Evolutionary conservation across 2,329 filamentous ascomycete genomes (phyloP), one percentile per base, ranked within the genome.

Genomic region (Botryosphaeria agaves): DNA sequence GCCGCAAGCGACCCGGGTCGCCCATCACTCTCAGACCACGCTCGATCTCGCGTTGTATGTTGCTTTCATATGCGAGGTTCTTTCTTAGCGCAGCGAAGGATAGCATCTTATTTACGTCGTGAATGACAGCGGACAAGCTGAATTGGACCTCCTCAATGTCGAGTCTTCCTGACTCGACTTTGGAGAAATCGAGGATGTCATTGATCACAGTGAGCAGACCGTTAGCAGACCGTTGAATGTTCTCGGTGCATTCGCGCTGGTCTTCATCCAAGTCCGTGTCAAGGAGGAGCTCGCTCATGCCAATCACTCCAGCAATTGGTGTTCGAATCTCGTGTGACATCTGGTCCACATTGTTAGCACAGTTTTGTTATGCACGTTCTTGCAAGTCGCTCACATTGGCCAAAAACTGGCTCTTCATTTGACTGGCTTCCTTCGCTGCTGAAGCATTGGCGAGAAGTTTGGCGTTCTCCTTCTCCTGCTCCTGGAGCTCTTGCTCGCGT

Each of bases 171-270:
- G 76, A 81, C 47, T 85, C 80, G 2, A 83, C 75, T 49, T 91
- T 91, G 3, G 81, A 89, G 48, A 91, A 85, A 51, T 91, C 83
- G 2, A 92, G 59, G 32, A 91, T 91, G 43, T 92, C 83, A 44
- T 92, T 91, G 52, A 92, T 91, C 24, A 92, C 77, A 0, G 81
- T 87, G 14, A 92, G 60, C 3, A 92, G 57, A 2, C 79, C 82
- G 38, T 87, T 84, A 0, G 77, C 80, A 5, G 78, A 85, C 30
- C 76, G 66, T 42, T 81, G 74, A 5, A 87, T 81, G 36, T 82
- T 83, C 39, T 82, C 76, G 3, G 78, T 74, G 36, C 72, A 80
- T 33, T 84, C 77, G 34, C 66, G 63, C 43, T 83, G 76, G 40
- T 84, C 78, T n/a, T 66, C 61, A 31, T 72, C 64, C 15, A 85